Percentiles rank a stretch among this genome's conserved stretches.
Evolutionary conservation across 2,329 filamentous ascomycete genomes (phyloP).

Genomic region (Amylocarpus encephaloides): DNA sequence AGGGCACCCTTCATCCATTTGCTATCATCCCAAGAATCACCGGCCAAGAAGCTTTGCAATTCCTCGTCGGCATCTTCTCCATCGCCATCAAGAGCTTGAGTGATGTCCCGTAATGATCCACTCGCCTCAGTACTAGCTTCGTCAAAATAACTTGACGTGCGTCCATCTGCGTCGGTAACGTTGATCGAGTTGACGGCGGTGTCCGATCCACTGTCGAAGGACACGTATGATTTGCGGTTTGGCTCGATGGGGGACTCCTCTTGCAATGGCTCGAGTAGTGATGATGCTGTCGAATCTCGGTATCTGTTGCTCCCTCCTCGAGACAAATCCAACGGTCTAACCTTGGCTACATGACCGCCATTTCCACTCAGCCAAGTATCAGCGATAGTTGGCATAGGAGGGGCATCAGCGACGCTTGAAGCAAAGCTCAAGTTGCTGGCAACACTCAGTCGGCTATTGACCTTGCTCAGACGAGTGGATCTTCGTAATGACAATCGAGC

Average conservation of each 20-base stretch:
- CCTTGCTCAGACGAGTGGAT: constrained; percentile 84
- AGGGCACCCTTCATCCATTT: constrained; percentile 99
- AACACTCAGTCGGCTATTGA: constrained; percentile 87
- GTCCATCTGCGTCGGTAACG: constrained; percentile 71
- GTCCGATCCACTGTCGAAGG: constrained; percentile 66
- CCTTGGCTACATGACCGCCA: constrained; percentile 46
- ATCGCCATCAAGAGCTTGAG: constrained; percentile 79
- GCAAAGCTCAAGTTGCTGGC: constrained; percentile 90
- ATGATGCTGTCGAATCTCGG: constrained; percentile 83
- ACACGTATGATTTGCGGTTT: constrained; percentile 94
- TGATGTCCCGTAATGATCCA: constrained; percentile 76
- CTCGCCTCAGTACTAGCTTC: constrained; percentile 67
- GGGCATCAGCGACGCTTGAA: constrained; percentile 86
- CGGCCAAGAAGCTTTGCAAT: constrained; percentile 80
- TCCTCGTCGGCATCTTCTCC: constrained; percentile 89
- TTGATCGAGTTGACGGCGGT: constrained; percentile 51
- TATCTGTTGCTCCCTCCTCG: constrained; percentile 46
- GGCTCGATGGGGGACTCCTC: constrained; percentile 82
- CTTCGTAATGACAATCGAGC: constrained; percentile 87
- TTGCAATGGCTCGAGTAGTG: constrained; percentile 80
- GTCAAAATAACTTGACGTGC: constrained; percentile 77
- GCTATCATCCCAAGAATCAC: constrained; percentile 91
- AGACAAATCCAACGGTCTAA: constrained; percentile 39
- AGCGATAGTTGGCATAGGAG: constrained; percentile 90
- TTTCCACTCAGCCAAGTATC: constrained; percentile 77